phyloP scores from a whole-genome alignment of 768 basidiomycete genomes.

The Suillus americanus region DNA sequence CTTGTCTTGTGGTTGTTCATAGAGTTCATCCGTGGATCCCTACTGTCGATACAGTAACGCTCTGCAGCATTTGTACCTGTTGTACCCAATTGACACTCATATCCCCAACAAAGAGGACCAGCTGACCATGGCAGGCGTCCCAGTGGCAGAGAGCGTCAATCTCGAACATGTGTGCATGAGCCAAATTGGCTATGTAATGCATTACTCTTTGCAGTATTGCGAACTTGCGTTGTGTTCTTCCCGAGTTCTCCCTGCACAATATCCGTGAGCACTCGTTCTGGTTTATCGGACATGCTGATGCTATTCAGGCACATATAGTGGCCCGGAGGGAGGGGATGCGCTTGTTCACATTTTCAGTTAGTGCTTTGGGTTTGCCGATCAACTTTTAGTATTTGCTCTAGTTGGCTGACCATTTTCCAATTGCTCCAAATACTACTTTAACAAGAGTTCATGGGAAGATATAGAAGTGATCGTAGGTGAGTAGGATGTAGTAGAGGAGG shows the following conservation, averaged over 20 bases:
- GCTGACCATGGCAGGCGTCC: not conserved
- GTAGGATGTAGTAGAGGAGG: not conserved
- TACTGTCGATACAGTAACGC: not conserved
- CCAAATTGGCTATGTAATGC: not conserved
- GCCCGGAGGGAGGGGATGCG: not conserved
- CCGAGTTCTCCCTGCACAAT: not conserved
- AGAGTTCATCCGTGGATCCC: not conserved
- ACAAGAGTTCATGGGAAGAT: not conserved
- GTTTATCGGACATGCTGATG: not conserved
- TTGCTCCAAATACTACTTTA: not conserved
- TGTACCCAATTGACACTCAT: not conserved
- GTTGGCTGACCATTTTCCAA: not conserved
- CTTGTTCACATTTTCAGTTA: not conserved
- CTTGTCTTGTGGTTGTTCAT: not conserved
- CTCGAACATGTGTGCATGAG: not conserved
- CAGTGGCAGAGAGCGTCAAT: not conserved
- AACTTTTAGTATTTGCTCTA: not conserved
- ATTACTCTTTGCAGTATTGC: not conserved
- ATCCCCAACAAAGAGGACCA: not conserved
- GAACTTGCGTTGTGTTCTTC: not conserved
- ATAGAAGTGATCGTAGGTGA: not conserved
- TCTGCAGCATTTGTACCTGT: not conserved
- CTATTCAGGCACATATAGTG: not conserved
- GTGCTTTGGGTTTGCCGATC: not conserved
- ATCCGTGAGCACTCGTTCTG: not conserved